These are phyloP conservation scores for Auriscalpium vulgare DNA, from an alignment of 768 basidiomycete species.

Conservation along the genomic window DNA sequence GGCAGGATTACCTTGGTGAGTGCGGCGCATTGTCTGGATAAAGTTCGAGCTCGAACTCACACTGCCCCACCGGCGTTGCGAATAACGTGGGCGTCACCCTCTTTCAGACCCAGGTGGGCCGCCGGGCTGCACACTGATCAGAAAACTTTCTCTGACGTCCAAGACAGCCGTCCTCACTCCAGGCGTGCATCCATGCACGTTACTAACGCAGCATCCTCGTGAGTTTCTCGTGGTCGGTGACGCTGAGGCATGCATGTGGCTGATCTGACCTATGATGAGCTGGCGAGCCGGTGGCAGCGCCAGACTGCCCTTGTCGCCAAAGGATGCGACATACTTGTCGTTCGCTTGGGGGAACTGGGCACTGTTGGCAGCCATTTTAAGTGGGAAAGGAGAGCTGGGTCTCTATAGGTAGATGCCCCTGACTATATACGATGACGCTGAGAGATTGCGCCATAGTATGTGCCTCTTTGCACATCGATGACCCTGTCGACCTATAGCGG, in stretches of 20 bases:
- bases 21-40: neutral
- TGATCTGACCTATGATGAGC: constrained; percentile 28
- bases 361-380: constrained; percentile 10
- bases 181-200: constrained; percentile 74
- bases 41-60: constrained; percentile 28
- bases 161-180: constrained; percentile 33
- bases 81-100: constrained; percentile 67
- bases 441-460: neutral
- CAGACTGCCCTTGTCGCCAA: constrained; percentile 35
- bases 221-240: neutral
- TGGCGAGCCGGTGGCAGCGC: constrained; percentile 35
- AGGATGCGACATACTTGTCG: constrained; percentile 36
- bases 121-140: constrained; percentile 34
- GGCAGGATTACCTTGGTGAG: neutral
- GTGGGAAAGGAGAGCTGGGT: neutral
- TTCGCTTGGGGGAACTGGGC: constrained; percentile 34
- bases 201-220: constrained; percentile 25
- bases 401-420: neutral
- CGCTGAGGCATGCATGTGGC: constrained; percentile 1
- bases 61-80: constrained; percentile 65
- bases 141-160: neutral
- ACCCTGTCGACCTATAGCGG: no score
- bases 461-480: no score
- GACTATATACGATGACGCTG: neutral
- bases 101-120: constrained; percentile 48